Conservation (phyloP, 2,329 filamentous ascomycete species). For the Mycosphaerella sp. region DNA sequence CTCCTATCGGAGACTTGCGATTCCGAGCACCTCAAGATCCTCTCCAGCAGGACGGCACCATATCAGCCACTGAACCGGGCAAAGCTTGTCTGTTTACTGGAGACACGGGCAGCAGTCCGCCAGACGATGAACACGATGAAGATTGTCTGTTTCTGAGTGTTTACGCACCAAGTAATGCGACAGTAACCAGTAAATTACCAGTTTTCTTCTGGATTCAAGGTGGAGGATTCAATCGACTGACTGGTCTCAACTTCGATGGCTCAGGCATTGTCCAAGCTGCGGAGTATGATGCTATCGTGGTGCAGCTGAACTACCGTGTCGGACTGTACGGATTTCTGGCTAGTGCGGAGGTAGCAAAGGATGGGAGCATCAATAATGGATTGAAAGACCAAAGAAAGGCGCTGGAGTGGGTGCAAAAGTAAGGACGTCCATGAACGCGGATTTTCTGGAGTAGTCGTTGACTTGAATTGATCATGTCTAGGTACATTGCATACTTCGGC, state of each 20-base stretch:
- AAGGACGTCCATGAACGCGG: too few relatives aligned
- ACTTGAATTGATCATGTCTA: too few relatives aligned
- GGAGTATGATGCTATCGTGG: conserved; percentile 57
- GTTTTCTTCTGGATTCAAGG: conserved; percentile 61
- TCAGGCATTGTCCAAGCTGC: conserved; percentile 56
- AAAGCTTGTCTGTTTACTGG: conserved; percentile 33
- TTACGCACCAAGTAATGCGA: conserved; percentile 53
- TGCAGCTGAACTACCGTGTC: conserved; percentile 71
- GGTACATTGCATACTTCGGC: conserved; percentile 60
- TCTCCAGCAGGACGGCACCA: conserved; percentile 38
- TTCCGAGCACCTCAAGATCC: conserved; percentile 65
- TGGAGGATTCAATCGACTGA: conserved; percentile 44
- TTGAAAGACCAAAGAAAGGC: conserved; percentile 64
- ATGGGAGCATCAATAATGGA: conserved; percentile 60
- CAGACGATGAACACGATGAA: conserved; percentile 44
- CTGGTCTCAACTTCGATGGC: conserved; percentile 51
- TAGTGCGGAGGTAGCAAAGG: conserved; percentile 43
- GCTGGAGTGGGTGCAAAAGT: conserved; percentile 60
- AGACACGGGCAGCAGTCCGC: conserved; percentile 19
- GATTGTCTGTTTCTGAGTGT: conserved; percentile 66
- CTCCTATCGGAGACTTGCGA: conserved; percentile 59
- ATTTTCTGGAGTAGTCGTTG: too few relatives aligned
- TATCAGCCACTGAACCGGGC: conserved; percentile 48
- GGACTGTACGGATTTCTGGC: conserved; percentile 68
- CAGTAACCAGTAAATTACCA: conserved; percentile 50